These are phyloP conservation scores for Guadua angustifolia DNA, from an alignment of 176 grass and related monocot species.

Conservation along the genomic window DNA sequence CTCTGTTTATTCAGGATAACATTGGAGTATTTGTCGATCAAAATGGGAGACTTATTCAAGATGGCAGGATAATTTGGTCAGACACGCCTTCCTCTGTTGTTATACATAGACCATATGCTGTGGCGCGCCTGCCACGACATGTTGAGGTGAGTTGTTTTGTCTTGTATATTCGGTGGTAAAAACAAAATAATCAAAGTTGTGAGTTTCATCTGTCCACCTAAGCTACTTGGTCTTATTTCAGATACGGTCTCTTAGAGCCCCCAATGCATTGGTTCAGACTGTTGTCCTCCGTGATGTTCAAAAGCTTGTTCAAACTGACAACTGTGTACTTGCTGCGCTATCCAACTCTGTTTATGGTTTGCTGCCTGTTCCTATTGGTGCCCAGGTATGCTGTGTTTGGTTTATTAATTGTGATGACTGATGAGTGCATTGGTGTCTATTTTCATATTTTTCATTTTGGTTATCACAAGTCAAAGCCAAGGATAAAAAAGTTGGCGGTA, in stretches of 20 bases:
- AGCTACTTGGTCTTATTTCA: constrained; percentile 51
- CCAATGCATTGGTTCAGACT: constrained; percentile 87
- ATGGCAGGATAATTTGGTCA: constrained; percentile 96
- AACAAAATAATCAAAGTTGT: background rate
- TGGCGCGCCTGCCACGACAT: constrained; percentile 77
- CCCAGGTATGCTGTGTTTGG: constrained; percentile 68
- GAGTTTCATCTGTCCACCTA: constrained; percentile 9
- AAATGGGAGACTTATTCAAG: constrained; percentile 97
- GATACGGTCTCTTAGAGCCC: constrained; percentile 90
- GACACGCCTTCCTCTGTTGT: constrained; percentile 75
- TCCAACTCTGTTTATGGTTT: constrained; percentile 82
- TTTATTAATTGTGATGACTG: constrained; percentile 36
- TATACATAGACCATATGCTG: constrained; percentile 80
- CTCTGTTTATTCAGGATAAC: constrained; percentile 71
- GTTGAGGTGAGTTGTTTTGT: constrained; percentile 65
- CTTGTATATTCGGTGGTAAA: constrained; percentile 17
- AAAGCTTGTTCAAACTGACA: constrained; percentile 85
- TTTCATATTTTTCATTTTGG: constrained; percentile 20
- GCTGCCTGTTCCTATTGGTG: constrained; percentile 91
- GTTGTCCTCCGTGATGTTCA: constrained; percentile 87
- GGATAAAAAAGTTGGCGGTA: no score
- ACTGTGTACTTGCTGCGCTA: constrained; percentile 73
- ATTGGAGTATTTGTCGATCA: constrained; percentile 97
- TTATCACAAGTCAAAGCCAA: background rate
- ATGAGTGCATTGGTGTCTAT: constrained; percentile 6